A percentile compares a stretch with the other conserved stretches of the same genome.
Evolutionary conservation across 179 eudicot species (phyloP).

Genomic region (Beta lomatogona): DNA sequence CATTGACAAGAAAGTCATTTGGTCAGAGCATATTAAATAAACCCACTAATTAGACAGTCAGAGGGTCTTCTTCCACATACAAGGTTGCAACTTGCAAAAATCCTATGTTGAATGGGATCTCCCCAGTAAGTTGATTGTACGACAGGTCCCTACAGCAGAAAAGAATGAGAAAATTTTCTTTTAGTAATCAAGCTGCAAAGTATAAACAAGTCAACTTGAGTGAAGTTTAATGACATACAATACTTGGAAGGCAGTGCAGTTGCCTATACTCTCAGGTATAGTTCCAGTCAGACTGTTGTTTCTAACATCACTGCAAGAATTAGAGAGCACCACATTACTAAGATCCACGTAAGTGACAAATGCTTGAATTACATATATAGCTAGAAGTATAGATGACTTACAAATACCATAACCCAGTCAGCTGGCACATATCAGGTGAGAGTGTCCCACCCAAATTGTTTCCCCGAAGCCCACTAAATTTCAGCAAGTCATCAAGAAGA

Average conservation of each 20-base stretch:
- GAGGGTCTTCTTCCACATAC: conserved; percentile 44
- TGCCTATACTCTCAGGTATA: conserved; percentile 84
- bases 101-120: conserved; percentile 95
- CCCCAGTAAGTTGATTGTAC: conserved; percentile 85
- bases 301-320: conserved; percentile 77
- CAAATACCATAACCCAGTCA: conserved; percentile 99
- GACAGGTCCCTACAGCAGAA: conserved; percentile 75
- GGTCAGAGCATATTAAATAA: not conserved
- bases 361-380: not conserved
- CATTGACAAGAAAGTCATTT: not conserved
- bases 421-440: conserved; percentile 93
- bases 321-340: not conserved
- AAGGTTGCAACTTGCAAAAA: conserved; percentile 97
- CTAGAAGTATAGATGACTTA: conserved; percentile 46
- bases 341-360: not conserved
- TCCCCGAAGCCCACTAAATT: conserved; percentile 77
- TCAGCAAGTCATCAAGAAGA: not conserved
- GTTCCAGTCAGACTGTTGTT: conserved; percentile 94
- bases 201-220: not conserved
- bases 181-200: not conserved
- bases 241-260: conserved; percentile 96
- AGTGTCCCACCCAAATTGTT: conserved; percentile 80
- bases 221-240: conserved; percentile 56
- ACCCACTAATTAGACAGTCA: not conserved
- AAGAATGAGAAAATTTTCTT: not conserved